phyloP scores from a whole-genome alignment of 495 filamentous ascomycete genomes.

The Podospora fimiseda region DNA sequence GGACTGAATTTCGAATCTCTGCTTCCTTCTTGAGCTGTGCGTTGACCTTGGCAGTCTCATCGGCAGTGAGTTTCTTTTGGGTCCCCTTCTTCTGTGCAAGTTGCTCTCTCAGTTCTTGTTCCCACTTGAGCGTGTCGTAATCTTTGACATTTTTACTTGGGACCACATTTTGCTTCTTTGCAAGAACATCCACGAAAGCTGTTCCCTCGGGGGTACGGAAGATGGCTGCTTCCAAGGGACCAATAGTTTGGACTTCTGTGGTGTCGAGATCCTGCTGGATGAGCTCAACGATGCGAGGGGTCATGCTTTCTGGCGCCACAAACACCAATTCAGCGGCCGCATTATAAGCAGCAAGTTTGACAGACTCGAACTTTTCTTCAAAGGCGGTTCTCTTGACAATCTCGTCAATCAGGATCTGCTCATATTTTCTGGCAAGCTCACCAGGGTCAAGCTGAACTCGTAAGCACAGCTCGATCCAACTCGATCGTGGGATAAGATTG shows the following conservation, averaged over 20 bases:
- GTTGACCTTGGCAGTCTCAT: conserved; percentile 85
- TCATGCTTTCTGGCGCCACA: conserved; percentile 78
- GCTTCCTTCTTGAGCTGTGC: conserved; percentile 84
- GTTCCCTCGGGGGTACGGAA: conserved; percentile 83
- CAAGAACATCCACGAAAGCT: conserved; percentile 82
- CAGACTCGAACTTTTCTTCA: conserved; percentile 36
- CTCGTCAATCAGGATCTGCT: conserved; percentile 40
- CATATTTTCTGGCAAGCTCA: conserved; percentile 53
- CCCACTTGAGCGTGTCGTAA: conserved; percentile 95
- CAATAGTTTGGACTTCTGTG: conserved; percentile 58
- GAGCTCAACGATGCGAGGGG: conserved; percentile 65
- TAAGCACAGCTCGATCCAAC: conserved; percentile 85
- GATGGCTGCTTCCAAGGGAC: conserved; percentile 83
- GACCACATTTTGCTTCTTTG: conserved; percentile 62
- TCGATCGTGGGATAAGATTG: conserved; percentile 66
- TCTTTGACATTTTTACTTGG: conserved; percentile 81
- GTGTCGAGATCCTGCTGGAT: conserved; percentile 65
- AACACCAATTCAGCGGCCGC: conserved; percentile 89
- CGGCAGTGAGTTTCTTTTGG: conserved; percentile 80
- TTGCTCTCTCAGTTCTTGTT: conserved; percentile 82
- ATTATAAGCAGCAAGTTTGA: conserved; percentile 65
- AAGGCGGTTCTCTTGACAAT: conserved; percentile 43
- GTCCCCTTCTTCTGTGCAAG: conserved; percentile 87
- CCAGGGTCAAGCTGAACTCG: conserved; percentile 76
- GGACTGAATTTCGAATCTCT: conserved; percentile 63